These are phyloP conservation scores for Curvularia lunata DNA, from an alignment of 2,329 filamentous ascomycete species.

Conservation along the genomic window DNA sequence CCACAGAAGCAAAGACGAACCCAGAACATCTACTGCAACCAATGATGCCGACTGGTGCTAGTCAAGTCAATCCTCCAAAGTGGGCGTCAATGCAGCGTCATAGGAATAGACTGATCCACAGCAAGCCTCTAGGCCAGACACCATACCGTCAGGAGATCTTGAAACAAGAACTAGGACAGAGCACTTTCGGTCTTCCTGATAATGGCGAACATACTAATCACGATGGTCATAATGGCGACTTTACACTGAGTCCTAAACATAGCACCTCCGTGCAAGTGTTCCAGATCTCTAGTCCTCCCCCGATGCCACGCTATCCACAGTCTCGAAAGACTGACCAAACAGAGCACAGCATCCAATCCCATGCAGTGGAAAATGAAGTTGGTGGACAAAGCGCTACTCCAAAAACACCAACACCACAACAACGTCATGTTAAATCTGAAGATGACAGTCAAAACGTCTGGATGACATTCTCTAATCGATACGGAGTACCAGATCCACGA, in stretches of 20 bases:
- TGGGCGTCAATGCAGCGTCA: conserved; percentile 6
- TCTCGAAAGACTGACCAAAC: neutral
- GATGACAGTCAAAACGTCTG: neutral
- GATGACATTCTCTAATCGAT: neutral
- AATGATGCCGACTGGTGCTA: too few species aligned
- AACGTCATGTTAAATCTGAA: neutral
- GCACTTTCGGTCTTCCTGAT: too few species aligned
- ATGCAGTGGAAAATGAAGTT: neutral
- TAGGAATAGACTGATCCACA: conserved; percentile 4
- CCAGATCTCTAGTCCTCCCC: neutral
- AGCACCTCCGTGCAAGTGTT: neutral
- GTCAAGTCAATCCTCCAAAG: neutral
- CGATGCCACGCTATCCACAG: too few species aligned
- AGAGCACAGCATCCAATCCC: neutral
- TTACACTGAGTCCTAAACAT: neutral
- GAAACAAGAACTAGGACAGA: neutral
- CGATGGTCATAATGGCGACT: neutral
- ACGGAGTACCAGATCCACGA: neutral
- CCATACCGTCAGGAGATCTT: neutral
- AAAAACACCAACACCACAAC: neutral
- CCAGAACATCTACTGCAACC: neutral
- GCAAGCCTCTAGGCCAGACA: conserved; percentile 2
- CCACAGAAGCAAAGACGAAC: neutral
- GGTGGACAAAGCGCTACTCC: neutral
- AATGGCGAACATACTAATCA: neutral